Evolutionary conservation across 2,329 filamentous ascomycete genomes (phyloP).

Genomic region (Penicillium sp.): DNA sequence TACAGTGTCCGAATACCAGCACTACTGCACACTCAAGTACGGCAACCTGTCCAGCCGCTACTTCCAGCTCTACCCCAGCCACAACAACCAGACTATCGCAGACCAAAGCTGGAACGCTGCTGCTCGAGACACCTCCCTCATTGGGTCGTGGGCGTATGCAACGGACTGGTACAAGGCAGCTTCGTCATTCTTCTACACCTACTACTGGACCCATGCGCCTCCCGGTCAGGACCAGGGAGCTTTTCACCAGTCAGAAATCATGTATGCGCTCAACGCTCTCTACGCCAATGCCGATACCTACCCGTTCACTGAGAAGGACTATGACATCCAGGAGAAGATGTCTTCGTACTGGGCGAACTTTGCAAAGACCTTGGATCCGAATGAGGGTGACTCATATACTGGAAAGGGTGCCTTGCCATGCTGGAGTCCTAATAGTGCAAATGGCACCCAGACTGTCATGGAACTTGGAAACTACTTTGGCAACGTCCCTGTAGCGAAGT

Average conservation of each 20-base stretch:
- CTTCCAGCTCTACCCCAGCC: slow-evolving; percentile 34
- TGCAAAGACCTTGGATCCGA: slow-evolving; percentile 38
- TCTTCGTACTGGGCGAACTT: slow-evolving; percentile 43
- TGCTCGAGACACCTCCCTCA: slow-evolving; percentile 29
- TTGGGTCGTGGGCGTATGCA: slow-evolving; percentile 36
- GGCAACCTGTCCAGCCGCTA: slow-evolving; percentile 31
- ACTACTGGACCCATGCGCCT: slow-evolving; percentile 44
- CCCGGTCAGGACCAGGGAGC: slow-evolving; percentile 42
- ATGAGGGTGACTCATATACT: slow-evolving; percentile 26
- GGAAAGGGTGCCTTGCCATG: slow-evolving; percentile 22
- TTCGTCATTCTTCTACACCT: slow-evolving; percentile 38
- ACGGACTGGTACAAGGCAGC: slow-evolving; percentile 34
- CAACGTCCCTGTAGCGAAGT: slow-evolving; percentile 28
- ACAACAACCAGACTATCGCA: slow-evolving; percentile 28
- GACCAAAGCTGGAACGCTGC: slow-evolving; percentile 33
- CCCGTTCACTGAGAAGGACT: slow-evolving; percentile 33
- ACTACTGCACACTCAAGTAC: slow-evolving; percentile 39
- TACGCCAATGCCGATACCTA: slow-evolving; percentile 38
- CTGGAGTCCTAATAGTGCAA: slow-evolving; percentile 28
- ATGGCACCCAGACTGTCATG: slow-evolving; percentile 29
- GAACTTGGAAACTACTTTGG: slow-evolving; percentile 28
- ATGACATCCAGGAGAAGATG: slow-evolving; percentile 36
- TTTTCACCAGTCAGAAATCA: slow-evolving; percentile 46
- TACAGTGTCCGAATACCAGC: slow-evolving; percentile 33
- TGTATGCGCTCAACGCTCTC: slow-evolving; percentile 44